Base-by-base conservation (phyloP, 2,329 filamentous ascomycete species). In the Colletotrichum lini region DNA sequence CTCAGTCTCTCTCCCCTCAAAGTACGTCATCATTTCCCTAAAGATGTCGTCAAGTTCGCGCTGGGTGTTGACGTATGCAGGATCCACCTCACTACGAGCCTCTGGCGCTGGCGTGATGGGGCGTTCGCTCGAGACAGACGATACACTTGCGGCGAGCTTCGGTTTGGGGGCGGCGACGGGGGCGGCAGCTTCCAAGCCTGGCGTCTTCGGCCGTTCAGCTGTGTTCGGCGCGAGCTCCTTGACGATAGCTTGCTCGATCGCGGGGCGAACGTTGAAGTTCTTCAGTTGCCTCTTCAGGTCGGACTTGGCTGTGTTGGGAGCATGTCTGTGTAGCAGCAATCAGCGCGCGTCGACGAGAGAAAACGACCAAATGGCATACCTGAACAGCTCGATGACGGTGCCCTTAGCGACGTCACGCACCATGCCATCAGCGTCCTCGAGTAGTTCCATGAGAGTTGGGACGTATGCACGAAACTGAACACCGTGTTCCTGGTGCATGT, bases 1-100 rank as follows among this genome's bases (percentile, higher is more conserved):
- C 79, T 98, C 96, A 0, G 93, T 91, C 83, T 98, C 96, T 79
- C 88, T 94, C 63, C 95, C 95, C 75, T 98, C 95, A 73, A 98
- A 98, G 79, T 88, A 88, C 64, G 87, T 87, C 42, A 91, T 86
- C 94, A 98, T 98, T 42, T 93, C 92, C 74, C 90, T 90, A 79
- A 98, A 91, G 1, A 93, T 90, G 35, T 97, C 95, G 72, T 98
- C 95, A n/a, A 98, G 84, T 78, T 98, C 95, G 76, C 94, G 89
- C 75, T 92, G 87, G 1, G 95, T 96, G 76, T 95, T 94, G 67
- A 98, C 90, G 78, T 96, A 95, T 38, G 93, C 85, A 2, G 95
- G 94, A 65, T 97, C 94, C 75, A 97, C 89, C 35, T 96, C 92
- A 53, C 87, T 80, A 72, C 91, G 92, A 13, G 84, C 84, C 21